Evolutionary conservation across 176 grass and related monocot genomes (phyloP).

Genomic region (Aegilops longissima): DNA sequence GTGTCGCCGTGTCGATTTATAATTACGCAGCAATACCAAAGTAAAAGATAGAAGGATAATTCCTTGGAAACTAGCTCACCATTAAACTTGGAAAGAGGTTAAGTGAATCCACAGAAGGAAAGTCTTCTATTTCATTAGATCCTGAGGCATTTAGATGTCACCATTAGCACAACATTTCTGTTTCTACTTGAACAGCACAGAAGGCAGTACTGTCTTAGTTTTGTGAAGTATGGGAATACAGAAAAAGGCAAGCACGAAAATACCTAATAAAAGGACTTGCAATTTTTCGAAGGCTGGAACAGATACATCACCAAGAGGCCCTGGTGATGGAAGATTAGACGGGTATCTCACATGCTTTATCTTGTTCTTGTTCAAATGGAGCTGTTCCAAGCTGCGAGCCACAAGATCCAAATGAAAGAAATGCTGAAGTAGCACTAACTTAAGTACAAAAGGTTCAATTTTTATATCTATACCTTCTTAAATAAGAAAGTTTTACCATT

Average conservation of each 20-base stretch:
- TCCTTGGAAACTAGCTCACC: conserved; percentile 54
- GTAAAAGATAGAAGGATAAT: neutral
- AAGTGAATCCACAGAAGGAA: conserved; percentile 85
- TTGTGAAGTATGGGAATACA: neutral
- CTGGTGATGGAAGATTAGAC: conserved; percentile 35
- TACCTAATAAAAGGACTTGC: conserved; percentile 86
- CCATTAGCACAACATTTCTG: neutral
- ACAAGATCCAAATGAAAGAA: conserved; percentile 34
- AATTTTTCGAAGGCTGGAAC: conserved; percentile 71
- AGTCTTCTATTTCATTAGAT: conserved; percentile 66
- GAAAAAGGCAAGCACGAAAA: neutral
- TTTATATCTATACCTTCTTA: conserved; percentile 60
- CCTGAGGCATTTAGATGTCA: conserved; percentile 42
- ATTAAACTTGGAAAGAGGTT: conserved; percentile 82
- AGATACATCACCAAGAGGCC: conserved; percentile 21
- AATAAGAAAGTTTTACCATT: conserved; percentile 79
- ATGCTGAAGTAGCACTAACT: neutral
- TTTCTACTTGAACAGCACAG: neutral
- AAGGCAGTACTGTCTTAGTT: neutral
- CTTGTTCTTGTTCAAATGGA: conserved; percentile 93
- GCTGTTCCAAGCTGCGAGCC: conserved; percentile 71
- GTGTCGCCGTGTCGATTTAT: neutral
- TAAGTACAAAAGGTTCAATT: neutral
- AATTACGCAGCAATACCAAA: conserved; percentile 8
- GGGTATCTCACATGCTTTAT: conserved; percentile 77